These are phyloP conservation scores for Neurospora tetrasperma DNA, from an alignment of 495 filamentous ascomycete genomes.

Conservation along the genomic window DNA sequence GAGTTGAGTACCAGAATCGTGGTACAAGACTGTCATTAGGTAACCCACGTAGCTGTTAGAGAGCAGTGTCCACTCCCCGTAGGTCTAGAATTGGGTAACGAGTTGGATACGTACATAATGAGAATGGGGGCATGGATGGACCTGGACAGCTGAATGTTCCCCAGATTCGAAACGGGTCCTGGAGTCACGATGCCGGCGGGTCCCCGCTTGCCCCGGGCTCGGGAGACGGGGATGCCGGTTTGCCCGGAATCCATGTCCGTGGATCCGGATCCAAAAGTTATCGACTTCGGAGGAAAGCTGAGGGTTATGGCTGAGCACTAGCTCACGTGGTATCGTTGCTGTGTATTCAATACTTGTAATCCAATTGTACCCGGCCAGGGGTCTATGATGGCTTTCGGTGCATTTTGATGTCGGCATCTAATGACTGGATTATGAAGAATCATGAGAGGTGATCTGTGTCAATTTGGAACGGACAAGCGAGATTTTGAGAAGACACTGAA, in stretches of 20 bases:
- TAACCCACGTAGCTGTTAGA: not conserved
- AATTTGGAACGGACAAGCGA: not conserved
- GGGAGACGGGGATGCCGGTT: constrained; percentile 3
- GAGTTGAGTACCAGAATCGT: not conserved
- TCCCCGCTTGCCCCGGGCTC: not conserved
- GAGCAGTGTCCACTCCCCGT: not conserved
- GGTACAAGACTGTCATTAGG: not conserved
- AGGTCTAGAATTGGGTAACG: not conserved
- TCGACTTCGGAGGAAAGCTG: not conserved
- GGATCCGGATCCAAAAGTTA: not conserved
- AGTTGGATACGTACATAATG: not conserved
- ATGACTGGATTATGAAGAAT: not conserved
- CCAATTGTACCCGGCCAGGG: not conserved
- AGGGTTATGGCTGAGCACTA: not conserved
- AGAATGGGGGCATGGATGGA: not conserved
- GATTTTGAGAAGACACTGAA: not conserved
- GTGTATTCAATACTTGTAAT: not conserved
- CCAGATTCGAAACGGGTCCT: not conserved
- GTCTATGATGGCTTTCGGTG: not conserved
- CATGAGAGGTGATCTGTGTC: not conserved
- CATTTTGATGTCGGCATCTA: not conserved
- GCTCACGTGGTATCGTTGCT: not conserved
- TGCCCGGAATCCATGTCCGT: not conserved
- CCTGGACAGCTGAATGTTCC: not conserved
- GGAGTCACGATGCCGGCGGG: not conserved